Conservation (phyloP, 805 yeast species). For the Lipomyces chichibuensis region DNA sequence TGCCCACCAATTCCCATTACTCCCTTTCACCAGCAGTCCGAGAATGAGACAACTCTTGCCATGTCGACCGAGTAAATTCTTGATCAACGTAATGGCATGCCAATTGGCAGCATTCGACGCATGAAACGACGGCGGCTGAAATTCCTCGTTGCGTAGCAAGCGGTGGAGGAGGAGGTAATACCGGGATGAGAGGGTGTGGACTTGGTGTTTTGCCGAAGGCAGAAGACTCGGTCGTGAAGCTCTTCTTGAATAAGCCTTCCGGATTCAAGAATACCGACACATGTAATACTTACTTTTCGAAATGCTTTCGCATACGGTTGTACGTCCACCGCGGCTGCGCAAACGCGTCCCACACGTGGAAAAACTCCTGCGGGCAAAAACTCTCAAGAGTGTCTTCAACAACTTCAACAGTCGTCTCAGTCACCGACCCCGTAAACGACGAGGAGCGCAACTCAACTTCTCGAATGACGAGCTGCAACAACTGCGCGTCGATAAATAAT, state of each 20-base stretch:
- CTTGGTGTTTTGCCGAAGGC: slow-evolving; percentile 54
- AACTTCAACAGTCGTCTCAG: slow-evolving; percentile 3
- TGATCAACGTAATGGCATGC: slow-evolving; percentile 64
- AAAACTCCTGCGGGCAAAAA: slow-evolving; percentile 53
- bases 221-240: slow-evolving; percentile 24
- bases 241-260: slow-evolving; percentile 5
- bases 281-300: slow-evolving; percentile 25
- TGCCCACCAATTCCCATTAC: slow-evolving; percentile 69
- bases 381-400: slow-evolving; percentile 33
- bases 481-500: slow-evolving; percentile 76
- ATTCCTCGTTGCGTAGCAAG: slow-evolving; percentile 71
- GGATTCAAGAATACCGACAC: not conserved
- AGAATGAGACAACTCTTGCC: slow-evolving; percentile 74
- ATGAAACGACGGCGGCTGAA: slow-evolving; percentile 57
- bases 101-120: slow-evolving; percentile 38
- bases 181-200: slow-evolving; percentile 36
- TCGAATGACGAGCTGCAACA: slow-evolving; percentile 62
- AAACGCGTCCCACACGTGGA: slow-evolving; percentile 63
- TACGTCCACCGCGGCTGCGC: slow-evolving; percentile 68
- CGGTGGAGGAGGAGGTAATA: slow-evolving; percentile 70
- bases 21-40: slow-evolving; percentile 69
- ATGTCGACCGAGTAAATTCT: slow-evolving; percentile 83
- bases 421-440: slow-evolving; percentile 20
- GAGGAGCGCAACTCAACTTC: slow-evolving; percentile 52
- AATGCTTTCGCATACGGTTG: slow-evolving; percentile 54